Evolutionary conservation across 352 stramenopile species (phyloP).

Genomic region (Peronosclerospora sorghi): DNA sequence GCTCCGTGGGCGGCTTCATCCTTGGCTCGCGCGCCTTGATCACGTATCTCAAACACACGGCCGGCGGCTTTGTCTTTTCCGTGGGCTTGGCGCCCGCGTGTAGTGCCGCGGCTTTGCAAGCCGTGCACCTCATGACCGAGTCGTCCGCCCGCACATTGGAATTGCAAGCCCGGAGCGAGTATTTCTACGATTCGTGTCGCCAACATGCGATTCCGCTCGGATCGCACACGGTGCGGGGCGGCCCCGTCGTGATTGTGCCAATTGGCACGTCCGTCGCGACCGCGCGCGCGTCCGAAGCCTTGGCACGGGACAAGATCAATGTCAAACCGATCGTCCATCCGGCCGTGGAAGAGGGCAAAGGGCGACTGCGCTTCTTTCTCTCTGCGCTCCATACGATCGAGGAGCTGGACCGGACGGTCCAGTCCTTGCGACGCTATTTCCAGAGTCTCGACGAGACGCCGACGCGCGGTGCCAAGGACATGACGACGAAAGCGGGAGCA

Average conservation of each 20-base stretch:
- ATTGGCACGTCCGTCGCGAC: conserved; percentile 71
- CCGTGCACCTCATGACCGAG: conserved; percentile 54
- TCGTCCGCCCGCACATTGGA: conserved; percentile 38
- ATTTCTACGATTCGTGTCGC: conserved; percentile 71
- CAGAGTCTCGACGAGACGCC: too few relatives aligned
- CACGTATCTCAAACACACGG: conserved; percentile 56
- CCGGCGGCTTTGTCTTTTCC: conserved; percentile 70
- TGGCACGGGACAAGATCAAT: conserved; percentile 49
- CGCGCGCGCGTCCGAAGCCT: conserved; percentile 54
- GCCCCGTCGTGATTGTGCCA: conserved; percentile 72
- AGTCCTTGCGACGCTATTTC: conserved; percentile 26
- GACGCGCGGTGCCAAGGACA: too few relatives aligned
- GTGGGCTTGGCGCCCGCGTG: conserved; percentile 61
- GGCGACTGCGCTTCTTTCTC: conserved; percentile 80
- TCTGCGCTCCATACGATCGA: conserved; percentile 59
- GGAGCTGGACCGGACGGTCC: conserved; percentile 52
- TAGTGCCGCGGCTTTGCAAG: conserved; percentile 56
- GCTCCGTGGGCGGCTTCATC: conserved; percentile 55
- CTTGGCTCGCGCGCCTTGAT: conserved; percentile 35
- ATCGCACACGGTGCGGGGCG: conserved; percentile 45
- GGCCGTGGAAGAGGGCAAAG: conserved; percentile 77
- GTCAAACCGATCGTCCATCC: conserved; percentile 83
- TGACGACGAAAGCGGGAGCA: too few relatives aligned
- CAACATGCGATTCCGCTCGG: conserved; percentile 52
- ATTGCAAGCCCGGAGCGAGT: conserved; percentile 54